A percentile compares a stretch with the other conserved stretches of the same genome.
Evolutionary conservation across 352 stramenopile genomes (phyloP).

Genomic region (Blastocystis sp.): DNA sequence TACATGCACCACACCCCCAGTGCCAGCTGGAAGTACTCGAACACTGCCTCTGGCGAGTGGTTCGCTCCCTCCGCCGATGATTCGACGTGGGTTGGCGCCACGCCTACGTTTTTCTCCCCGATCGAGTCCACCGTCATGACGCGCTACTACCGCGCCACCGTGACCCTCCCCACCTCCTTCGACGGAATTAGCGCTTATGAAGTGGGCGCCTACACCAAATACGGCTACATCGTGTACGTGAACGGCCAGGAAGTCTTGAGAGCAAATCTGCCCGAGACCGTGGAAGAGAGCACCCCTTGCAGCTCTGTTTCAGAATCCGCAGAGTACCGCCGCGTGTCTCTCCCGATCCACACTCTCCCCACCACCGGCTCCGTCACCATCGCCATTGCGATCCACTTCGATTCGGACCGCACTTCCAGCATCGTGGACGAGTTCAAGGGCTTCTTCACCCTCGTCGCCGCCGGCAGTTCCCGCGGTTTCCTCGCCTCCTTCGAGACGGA

Average conservation of each 20-base stretch:
- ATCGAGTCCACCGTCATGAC: not conserved
- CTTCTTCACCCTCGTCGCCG: not conserved
- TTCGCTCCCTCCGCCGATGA: not conserved
- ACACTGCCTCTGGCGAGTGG: conserved; percentile 31
- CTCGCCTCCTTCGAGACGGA: not conserved
- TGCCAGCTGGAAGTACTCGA: conserved; percentile 55
- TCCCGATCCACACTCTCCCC: conserved; percentile 6
- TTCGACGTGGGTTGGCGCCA: not conserved
- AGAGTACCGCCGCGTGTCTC: conserved; percentile 16
- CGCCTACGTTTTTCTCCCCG: conserved; percentile 11
- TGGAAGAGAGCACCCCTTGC: not conserved
- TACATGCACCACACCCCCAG: not conserved
- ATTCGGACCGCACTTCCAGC: not conserved
- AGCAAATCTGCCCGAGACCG: not conserved
- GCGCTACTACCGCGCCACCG: conserved; percentile 37
- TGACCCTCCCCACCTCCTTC: not conserved
- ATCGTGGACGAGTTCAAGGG: conserved; percentile 25
- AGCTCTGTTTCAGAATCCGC: not conserved
- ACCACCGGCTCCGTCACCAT: not conserved
- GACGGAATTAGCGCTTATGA: conserved; percentile 9
- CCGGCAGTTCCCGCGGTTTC: not conserved
- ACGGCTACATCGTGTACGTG: conserved; percentile 55
- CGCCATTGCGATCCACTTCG: conserved; percentile 47
- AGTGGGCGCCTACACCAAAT: conserved; percentile 40
- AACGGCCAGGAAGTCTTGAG: conserved; percentile 42